Percentiles rank a stretch among this genome's conserved stretches.
phyloP scores from a whole-genome alignment of 2,329 filamentous ascomycete species.

The Fusarium pseudonygamai region DNA sequence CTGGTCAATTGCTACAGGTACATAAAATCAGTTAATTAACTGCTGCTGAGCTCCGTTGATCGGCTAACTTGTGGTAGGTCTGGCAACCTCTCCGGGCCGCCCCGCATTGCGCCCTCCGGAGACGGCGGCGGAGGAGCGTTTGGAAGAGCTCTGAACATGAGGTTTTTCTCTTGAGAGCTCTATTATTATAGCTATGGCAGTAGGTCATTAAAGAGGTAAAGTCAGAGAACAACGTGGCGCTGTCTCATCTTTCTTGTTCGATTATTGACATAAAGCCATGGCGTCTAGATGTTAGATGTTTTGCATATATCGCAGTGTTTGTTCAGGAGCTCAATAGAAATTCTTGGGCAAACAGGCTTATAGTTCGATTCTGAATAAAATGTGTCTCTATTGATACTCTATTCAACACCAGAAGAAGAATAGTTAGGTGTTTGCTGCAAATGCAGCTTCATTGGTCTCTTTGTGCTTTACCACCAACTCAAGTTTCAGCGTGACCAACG shows the following conservation, averaged over 20 bases:
- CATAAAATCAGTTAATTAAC: slow-evolving; percentile 17
- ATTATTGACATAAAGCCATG: background rate
- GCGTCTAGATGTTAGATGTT: background rate
- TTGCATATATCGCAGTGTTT: background rate
- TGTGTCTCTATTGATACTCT: background rate
- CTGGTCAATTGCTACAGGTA: background rate
- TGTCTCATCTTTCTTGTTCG: background rate
- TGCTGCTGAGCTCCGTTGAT: slow-evolving; percentile 36
- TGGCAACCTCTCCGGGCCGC: slow-evolving; percentile 5
- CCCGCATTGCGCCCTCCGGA: slow-evolving; percentile 35
- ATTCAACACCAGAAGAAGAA: slow-evolving; percentile 12
- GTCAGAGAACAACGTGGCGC: background rate
- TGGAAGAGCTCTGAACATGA: background rate
- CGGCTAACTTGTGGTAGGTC: slow-evolving; percentile 26
- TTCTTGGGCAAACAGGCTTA: background rate
- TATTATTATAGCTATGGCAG: background rate
- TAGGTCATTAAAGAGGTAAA: background rate
- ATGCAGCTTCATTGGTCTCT: background rate
- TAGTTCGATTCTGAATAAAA: background rate
- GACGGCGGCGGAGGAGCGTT: slow-evolving; percentile 7
- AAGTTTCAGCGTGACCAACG: background rate
- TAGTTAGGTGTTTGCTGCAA: background rate
- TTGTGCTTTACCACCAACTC: background rate
- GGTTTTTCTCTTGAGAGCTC: background rate
- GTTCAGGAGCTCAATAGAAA: background rate